Percentiles rank a stretch among this genome's conserved stretches.
phyloP scores from a whole-genome alignment of 345 rosid species.

The Gossypium ekmanianum region DNA sequence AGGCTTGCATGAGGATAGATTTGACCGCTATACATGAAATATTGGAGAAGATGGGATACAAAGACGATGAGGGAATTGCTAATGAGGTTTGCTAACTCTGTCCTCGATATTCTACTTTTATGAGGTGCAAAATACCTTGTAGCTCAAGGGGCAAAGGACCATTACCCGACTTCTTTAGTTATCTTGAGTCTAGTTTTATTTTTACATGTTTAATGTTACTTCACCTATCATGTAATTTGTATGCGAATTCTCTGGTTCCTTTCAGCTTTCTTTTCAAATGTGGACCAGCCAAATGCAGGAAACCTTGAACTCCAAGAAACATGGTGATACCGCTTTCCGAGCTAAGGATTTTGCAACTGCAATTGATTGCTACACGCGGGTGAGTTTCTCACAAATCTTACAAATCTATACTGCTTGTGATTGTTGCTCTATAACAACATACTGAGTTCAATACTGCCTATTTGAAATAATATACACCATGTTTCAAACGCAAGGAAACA shows the following conservation, averaged over 20 bases:
- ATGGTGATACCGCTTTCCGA: conserved; percentile 86
- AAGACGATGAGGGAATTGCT: conserved; percentile 87
- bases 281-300: conserved; percentile 97
- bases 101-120: conserved; percentile 14
- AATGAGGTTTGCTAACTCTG: conserved; percentile 59
- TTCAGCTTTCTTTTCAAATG: conserved; percentile 92
- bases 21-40: conserved; percentile 83
- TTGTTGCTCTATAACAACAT: neutral
- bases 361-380: conserved; percentile 75
- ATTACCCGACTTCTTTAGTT: neutral
- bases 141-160: neutral
- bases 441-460: neutral
- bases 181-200: neutral
- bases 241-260: neutral
- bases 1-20: conserved; percentile 80
- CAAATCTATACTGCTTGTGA: neutral
- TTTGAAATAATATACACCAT: neutral
- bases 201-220: neutral
- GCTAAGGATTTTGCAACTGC: conserved; percentile 76
- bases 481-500: neutral
- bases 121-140: neutral
- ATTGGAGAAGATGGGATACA: conserved; percentile 79
- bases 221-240: neutral
- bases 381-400: conserved; percentile 22
- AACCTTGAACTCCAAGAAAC: conserved; percentile 79